Evolutionary conservation across 306 rosid genomes (phyloP), one percentile per base, ranked within the genome.

Genomic region (Trichosanthes truncata): DNA sequence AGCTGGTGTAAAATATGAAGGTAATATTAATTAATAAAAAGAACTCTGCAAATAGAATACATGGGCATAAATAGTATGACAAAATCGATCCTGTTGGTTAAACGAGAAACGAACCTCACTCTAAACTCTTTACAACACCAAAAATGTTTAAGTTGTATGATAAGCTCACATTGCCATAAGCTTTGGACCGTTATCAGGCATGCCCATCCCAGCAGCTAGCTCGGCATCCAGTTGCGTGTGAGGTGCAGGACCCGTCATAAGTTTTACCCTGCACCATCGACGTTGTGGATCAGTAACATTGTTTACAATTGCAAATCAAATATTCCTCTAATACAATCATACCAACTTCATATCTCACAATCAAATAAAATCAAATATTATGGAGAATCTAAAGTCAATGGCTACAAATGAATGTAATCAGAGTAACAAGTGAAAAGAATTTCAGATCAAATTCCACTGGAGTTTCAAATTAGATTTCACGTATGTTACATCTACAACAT

Each of bases 161-260:
- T 36, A 36, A 55, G 52, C 65, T 79, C 86, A 90, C 87, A 88
- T 88, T 31, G 92, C 87, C 97, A 92, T 91, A 45, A 95, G 89
- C 90, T 91, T 95, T 35, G 93, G 97, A 55, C 97, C 98, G 60
- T 95, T 92, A 81, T 95, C 98, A 1, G 97, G 98, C 95, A 86
- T 90, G 67, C 98, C 98, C 98, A 95, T 92, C 61, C 98, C 98
- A 23, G 86, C 88, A 48, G 98, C 98, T 85, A 95, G 72, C 1
- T 95, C 98, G 0, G 98, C 98, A 57, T 92, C 98, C 31, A 95
- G 90, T 81, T 95, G 98, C 11, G 92, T 89, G 73, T 95, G 98
- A 9, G 98, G 98, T 56, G 97, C 97, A 25, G 89, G 89, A 31
- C 90, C 98, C 88, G 78, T 81, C 98, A 95, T 86, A 61, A 35